Evolutionary conservation across 2,329 filamentous ascomycete genomes (phyloP), one percentile per base, ranked within the genome.

Genomic region (Fusarium chlamydosporum): DNA sequence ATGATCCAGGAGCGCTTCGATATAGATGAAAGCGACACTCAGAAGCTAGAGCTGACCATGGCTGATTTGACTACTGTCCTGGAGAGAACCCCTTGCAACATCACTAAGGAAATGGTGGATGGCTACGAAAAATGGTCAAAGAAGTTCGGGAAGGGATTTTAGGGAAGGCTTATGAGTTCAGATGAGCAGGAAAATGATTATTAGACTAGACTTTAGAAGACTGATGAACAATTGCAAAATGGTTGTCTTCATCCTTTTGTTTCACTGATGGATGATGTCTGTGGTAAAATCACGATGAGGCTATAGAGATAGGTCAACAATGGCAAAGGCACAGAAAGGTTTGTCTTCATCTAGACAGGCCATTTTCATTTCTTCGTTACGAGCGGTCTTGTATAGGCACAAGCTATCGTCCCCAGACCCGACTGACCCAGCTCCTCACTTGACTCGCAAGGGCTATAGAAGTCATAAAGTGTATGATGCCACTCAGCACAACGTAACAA

Each of bases 81-180:
- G 23, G 74, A 77, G 31, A 75, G 69, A 50, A 84, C 87, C 16
- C 85, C 84, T 56, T 84, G 83, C 62, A 86, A 88, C 54, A 89
- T 91, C 59, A 90, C 89, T 8, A 75, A 78, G 18, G 82, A 83
- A 52, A 86, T 91, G 82, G 79, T 90, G 54, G 74, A 80, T 16
- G 84, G 82, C 1, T 92, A 89, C 74, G 84, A 89, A 65, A 79
- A 77, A 46, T 91, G 88, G 88, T 80, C 81, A 26, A 75, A 65
- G 34, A 75, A 81, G 75, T 82, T 83, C 63, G 72, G 23, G 2
- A 12, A 23, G 23, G 23, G 23, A 23, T 23, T 23, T 23, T 23
- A 23, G 23, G 23, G 23, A 23, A 23, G 4, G 3, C 5, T 6
- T 23, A 23, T 23, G 23, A 23, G 23, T 23, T 23, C 4, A 23